Conservation (phyloP, 164 flowering plant genomes). For the Sextonia rubra region DNA sequence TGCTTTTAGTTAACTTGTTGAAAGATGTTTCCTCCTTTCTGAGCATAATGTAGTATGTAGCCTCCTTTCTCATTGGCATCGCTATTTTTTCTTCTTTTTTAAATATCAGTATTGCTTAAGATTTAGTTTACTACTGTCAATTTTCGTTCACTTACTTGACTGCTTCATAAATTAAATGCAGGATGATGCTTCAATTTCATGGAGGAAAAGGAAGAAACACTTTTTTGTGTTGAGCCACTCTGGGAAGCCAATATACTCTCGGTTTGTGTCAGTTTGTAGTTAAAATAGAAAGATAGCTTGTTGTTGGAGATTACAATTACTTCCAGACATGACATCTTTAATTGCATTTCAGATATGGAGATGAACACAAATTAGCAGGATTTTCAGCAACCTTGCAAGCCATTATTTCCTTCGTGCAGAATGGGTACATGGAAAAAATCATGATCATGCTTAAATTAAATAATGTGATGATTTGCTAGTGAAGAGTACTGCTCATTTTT, state of each 20-base stretch:
- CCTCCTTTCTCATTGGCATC: too few species aligned
- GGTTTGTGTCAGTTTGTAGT: constrained; percentile 38
- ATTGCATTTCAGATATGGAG: constrained; percentile 70
- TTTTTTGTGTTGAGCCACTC: constrained; percentile 87
- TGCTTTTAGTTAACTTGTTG: neutral
- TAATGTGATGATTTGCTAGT: neutral
- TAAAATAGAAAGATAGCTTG: neutral
- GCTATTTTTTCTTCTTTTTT: neutral
- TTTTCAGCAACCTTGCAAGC: constrained; percentile 98
- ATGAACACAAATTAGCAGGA: constrained; percentile 95
- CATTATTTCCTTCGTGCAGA: constrained; percentile 94
- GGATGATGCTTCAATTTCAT: constrained; percentile 96
- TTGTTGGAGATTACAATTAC: neutral
- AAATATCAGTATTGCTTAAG: neutral
- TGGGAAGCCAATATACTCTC: constrained; percentile 96
- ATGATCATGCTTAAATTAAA: neutral
- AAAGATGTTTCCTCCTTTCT: neutral
- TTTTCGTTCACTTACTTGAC: neutral
- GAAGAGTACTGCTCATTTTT: constrained; percentile 12
- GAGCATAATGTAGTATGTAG: neutral
- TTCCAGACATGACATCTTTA: neutral
- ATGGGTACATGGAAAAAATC: constrained; percentile 53
- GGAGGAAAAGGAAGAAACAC: constrained; percentile 99
- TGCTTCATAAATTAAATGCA: constrained; percentile 43
- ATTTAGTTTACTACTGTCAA: neutral